Evolutionary conservation across 2,329 filamentous ascomycete genomes (phyloP), one percentile per base, ranked within the genome.

Genomic region (Beauveria brongniartii): DNA sequence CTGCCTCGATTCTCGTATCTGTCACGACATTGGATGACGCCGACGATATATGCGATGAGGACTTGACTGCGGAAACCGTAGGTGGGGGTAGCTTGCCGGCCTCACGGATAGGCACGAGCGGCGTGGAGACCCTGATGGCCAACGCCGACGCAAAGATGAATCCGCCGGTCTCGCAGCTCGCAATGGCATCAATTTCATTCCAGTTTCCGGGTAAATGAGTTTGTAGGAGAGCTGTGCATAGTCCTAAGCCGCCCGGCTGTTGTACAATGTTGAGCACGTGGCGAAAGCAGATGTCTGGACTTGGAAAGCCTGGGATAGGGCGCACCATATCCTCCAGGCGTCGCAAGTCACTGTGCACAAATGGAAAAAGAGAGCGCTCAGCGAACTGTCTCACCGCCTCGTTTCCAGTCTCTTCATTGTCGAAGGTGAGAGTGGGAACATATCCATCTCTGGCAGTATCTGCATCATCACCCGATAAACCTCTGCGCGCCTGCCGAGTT

Each of bases 51-150:
- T 85, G 73, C 3, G 83, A 88, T 0, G 69, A 34, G 1, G 67
- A 34, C 67, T 80, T 86, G 46, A 8, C 10, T 26, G 78, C 75
- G 7, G 79, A 82, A 40, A 84, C 10, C 0, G 72, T 81, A 0
- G 83, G 84, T 8, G 80, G 80, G 0, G 84, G 84, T 0, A 87
- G 78, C 69, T 86, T 88, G 28, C 80, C 80, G 10, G 76, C 77
- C 67, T 82, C 72, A 44, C 84, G 82, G 61, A 87, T 77, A 48
- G 83, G 67, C 7, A 71, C 74, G 62, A 86, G 66, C 2, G 76
- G 80, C 10, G 78, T 40, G 44, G 72, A 61, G 51, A 81, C 66
- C 2, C 54, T 67, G 16, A 43, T 43, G 4, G 81, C 78, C 63
- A 87, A 70, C 2, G 79, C 68, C 10, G 83, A 74, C 1, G 82